Evolutionary conservation across 768 basidiomycete species (phyloP).

Genomic region (Boletus subparvulus): DNA sequence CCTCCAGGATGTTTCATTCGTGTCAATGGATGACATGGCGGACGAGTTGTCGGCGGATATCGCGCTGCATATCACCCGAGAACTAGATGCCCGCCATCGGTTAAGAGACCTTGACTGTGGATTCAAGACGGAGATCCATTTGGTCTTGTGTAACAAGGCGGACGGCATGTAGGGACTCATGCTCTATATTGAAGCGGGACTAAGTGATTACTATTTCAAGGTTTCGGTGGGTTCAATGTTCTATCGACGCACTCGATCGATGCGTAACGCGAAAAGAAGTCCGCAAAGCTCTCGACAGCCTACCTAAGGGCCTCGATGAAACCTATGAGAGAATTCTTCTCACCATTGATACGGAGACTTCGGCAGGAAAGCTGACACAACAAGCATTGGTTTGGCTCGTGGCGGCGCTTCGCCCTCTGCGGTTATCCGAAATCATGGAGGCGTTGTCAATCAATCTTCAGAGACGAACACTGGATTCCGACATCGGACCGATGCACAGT

Average conservation of each 20-base stretch:
- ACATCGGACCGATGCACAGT: constrained; percentile 2
- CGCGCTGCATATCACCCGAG: neutral
- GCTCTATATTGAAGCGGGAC: neutral
- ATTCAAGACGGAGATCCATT: neutral
- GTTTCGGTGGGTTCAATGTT: constrained; percentile 6
- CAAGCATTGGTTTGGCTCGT: constrained; percentile 2
- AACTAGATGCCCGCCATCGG: neutral
- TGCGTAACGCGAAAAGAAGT: constrained; percentile 1
- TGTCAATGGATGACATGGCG: constrained; percentile 1
- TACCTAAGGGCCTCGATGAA: constrained; percentile 1
- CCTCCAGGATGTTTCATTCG: neutral
- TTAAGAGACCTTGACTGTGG: neutral
- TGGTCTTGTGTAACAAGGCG: neutral
- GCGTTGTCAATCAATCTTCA: constrained; percentile 1
- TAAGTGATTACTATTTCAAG: neutral
- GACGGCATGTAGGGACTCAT: neutral
- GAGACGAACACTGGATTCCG: neutral
- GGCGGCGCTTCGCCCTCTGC: neutral
- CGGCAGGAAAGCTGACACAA: neutral
- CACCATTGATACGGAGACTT: neutral
- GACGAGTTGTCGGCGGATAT: neutral
- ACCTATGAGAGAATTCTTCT: constrained; percentile 5
- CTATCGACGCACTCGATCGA: neutral
- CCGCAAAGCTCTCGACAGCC: neutral
- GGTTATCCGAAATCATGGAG: neutral